Evolutionary conservation across 176 grass and related monocot genomes (phyloP), one percentile per base, ranked within the genome.

Genomic region (Pontederia paniculata): DNA sequence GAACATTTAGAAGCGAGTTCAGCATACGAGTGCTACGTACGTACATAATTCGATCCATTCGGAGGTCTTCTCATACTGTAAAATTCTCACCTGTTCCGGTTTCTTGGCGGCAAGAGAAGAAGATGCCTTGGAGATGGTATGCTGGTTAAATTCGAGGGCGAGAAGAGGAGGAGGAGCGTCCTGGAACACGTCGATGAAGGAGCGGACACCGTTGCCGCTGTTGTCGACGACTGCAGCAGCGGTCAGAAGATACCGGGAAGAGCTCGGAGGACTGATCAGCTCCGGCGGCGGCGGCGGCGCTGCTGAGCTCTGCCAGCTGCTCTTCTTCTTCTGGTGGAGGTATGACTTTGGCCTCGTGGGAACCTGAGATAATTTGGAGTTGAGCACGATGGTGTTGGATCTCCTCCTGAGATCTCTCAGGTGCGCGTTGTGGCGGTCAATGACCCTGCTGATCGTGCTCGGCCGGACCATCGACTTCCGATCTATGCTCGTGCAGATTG

Each of bases 401-500:
- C 63, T 48, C 23, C 49, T 25, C 23, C 12, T 12, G 4, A 49
- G 47, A 28, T 66, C 63, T 42, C 48, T 22, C 16, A 66, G 48
- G 14, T 66, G 63, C 18, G 49, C 48, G 23, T 25, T 52, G 63
- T 66, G 49, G n/a, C 63, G 63, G 25, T 66, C 63, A 48, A 66
- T 1, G 48, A 48, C 63, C 12, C 63, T 23, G 16, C 63, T 23
- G 28, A 37, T 37, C 4, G 28, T 21, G 55, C 75, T 46, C 5
- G 79, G 59, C 45, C 68, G 79, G 16, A 88, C 69, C 69, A 83
- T 76, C 23, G 76, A 77, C 52, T 65, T 79, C 31, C 76, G 69
- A 69, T 88, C 84, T 64, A 88, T n/a, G 79, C 79, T 88, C 18
- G 84, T 73, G 54, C 79, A 79, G 56, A 83, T 73, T 42, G 84